Percentiles rank a stretch among this genome's conserved stretches.
These are phyloP conservation scores for Candida rishiriensis DNA, from an alignment of 805 yeast genomes.

Conservation along the genomic window DNA sequence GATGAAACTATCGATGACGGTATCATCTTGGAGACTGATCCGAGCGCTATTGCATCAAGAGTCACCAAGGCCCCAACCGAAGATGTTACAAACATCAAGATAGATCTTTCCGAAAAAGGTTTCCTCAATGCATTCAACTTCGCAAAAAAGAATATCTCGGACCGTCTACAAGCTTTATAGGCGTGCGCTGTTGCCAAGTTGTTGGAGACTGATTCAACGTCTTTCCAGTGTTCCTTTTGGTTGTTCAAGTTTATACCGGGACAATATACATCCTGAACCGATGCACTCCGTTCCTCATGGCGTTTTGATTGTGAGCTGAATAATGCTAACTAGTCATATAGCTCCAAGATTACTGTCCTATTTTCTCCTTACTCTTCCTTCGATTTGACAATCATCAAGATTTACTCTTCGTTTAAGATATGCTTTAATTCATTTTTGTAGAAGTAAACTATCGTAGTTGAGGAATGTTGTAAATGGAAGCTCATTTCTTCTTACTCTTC, in stretches of 20 bases:
- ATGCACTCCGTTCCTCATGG: not conserved
- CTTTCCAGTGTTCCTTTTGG: not conserved
- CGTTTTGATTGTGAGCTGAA: not conserved
- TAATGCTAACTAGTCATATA: not conserved
- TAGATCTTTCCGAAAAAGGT: slow-evolving; percentile 71
- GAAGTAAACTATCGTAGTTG: too few species aligned
- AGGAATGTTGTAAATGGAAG: too few species aligned
- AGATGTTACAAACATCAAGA: slow-evolving; percentile 54
- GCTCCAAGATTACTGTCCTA: too few species aligned
- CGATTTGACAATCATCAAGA: too few species aligned
- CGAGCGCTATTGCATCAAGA: slow-evolving; percentile 80
- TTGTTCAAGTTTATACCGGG: too few species aligned
- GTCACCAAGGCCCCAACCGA: slow-evolving; percentile 82
- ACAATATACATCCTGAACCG: too few species aligned
- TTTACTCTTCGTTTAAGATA: too few species aligned
- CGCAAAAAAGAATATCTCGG: slow-evolving; percentile 66
- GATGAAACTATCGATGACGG: slow-evolving; percentile 96
- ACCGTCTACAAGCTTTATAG: slow-evolving; percentile 34
- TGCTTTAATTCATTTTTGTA: too few species aligned
- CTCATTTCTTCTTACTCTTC: slow-evolving; percentile 23
- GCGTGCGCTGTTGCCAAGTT: not conserved
- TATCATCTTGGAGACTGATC: slow-evolving; percentile 83
- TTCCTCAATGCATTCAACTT: slow-evolving; percentile 81
- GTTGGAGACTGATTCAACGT: not conserved
- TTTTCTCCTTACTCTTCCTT: too few species aligned